Base-by-base conservation (phyloP, 352 stramenopile species). In the Phytopythium sindhum region DNA sequence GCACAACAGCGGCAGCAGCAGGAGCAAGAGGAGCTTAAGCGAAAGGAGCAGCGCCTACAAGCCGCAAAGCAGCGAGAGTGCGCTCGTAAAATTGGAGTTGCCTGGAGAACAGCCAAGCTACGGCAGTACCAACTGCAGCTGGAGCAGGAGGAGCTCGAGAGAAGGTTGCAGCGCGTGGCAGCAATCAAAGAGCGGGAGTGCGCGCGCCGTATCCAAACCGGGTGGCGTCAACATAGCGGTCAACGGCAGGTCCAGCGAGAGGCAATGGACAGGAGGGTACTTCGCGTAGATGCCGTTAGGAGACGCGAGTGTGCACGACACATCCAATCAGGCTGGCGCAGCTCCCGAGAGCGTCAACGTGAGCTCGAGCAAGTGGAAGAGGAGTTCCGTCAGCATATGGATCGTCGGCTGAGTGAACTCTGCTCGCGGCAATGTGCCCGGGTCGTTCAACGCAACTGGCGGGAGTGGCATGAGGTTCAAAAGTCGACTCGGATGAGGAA, bases 381-480 rank as follows among this genome's bases (percentile, higher is more conserved):
- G 31, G 31, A 23, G 21, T n/a, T 44, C 12, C 29, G 52, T 31
- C 6, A 35, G 48, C 48, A 5, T 2, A 55, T 55, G 48, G 26
- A 55, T 24, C 26, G 48, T 7, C 48, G 31, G 1, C 33, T 60
- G 12, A 31, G n/a, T 14, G 26, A 60, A 24, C 23, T 33, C 35
- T 24, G 33, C n/a, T 48, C 54, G 11, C 5, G 26, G 17, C 48
- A 50, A 9, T 61, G 60, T 19, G 65, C 58, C 28, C 45, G 42
- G 11, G 26, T 28, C 33, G 65, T 73, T 19, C 69, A 75, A 26
- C 48, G 14, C 15, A 37, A 37, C 11, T 75, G 65, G 65, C 57
- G 50, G 14, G 42, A n/a, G 31, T 67, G 65, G 60, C 47, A 45
- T 5, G 14, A 28, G 31, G 9, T 9, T 1, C 31, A 57, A 41